Base-by-base conservation (phyloP, 1,139 yeast species). In the Citeromyces hawaiiensis region DNA sequence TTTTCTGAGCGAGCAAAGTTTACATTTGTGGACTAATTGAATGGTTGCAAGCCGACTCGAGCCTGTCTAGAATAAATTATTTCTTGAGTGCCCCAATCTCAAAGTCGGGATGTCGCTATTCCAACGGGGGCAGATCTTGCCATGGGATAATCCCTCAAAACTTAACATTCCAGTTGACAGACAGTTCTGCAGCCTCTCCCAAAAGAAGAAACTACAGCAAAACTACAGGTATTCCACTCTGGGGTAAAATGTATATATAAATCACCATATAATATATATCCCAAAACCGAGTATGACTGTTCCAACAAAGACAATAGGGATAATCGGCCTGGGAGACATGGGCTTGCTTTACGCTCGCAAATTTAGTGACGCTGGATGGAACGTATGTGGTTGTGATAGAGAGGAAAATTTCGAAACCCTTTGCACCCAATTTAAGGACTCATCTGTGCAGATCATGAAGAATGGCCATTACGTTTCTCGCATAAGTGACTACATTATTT, bases 321-420 rank as follows among this genome's bases (percentile, higher is more conserved):
- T 91, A 46, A 88, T 91, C 42, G 98, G 98, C 1, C 71, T 91
- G 36, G 98, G 98, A 21, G 98, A 91, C 56, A 91, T 91, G 98
- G 98, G 98, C 13, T 63, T 74, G 36, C 61, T 91, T 47, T 91
- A 91, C 52, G 97, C 97, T 44, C 66, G 68, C 14, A 62, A 81
- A 42, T 80, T 93, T 52, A 66, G 83, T 18, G 68, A 69, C 38
- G 93, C 88, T 1, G 97, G 97, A 1, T 86, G 96, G 95, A 70
- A 57, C 48, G 96, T 91, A 1, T 76, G 85, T 39, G 96, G 95
- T 3, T 86, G 96, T 57, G 98, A 91, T 54, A 64, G 80, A 43
- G 94, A 85, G 49, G 86, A 78, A 16, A 51, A 61, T 23, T 87
- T 60, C 51, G 76, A 69, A 14, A 58, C 59, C 13, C 60, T 78